Evolutionary conservation across 2,329 filamentous ascomycete genomes (phyloP).

Genomic region (Pseudogymnoascus sp.): DNA sequence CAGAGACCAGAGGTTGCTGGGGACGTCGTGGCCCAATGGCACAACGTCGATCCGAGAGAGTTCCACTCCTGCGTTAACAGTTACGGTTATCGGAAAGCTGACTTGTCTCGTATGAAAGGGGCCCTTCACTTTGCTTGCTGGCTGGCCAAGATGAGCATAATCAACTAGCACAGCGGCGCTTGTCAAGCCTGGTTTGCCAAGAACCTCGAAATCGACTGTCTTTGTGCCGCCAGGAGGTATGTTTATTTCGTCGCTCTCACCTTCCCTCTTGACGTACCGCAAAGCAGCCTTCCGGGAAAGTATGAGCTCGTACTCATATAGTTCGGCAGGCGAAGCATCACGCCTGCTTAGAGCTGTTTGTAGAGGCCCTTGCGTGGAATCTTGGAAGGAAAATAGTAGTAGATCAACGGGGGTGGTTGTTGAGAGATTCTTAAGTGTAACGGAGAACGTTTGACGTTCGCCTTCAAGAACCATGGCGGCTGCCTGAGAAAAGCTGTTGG

Average conservation of each 20-base stretch:
- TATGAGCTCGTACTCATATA: conserved; percentile 80
- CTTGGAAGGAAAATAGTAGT: conserved; percentile 78
- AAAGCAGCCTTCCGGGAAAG: conserved; percentile 65
- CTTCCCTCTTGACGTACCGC: conserved; percentile 42
- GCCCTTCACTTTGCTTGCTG: conserved; percentile 57
- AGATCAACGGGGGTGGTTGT: conserved; percentile 65
- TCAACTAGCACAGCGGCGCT: conserved; percentile 74
- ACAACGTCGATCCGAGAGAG: conserved; percentile 71
- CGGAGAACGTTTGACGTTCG: conserved; percentile 65
- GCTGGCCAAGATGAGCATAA: conserved; percentile 70
- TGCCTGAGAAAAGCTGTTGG: conserved; percentile 70
- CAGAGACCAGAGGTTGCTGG: conserved; percentile 48
- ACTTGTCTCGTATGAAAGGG: conserved; percentile 79
- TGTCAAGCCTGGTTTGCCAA: conserved; percentile 78
- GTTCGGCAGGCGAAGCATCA: conserved; percentile 66
- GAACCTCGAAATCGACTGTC: conserved; percentile 72
- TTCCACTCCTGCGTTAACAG: conserved; percentile 86
- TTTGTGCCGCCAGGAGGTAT: conserved; percentile 60
- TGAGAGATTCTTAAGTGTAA: conserved; percentile 74
- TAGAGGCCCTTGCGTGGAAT: conserved; percentile 72
- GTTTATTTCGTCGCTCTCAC: conserved; percentile 39
- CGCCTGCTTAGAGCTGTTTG: conserved; percentile 67
- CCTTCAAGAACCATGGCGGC: conserved; percentile 91
- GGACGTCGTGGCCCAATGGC: conserved; percentile 60
- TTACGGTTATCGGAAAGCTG: conserved; percentile 71